phyloP scores from a whole-genome alignment of 768 basidiomycete species.

The Boletus vermiculosoides region DNA sequence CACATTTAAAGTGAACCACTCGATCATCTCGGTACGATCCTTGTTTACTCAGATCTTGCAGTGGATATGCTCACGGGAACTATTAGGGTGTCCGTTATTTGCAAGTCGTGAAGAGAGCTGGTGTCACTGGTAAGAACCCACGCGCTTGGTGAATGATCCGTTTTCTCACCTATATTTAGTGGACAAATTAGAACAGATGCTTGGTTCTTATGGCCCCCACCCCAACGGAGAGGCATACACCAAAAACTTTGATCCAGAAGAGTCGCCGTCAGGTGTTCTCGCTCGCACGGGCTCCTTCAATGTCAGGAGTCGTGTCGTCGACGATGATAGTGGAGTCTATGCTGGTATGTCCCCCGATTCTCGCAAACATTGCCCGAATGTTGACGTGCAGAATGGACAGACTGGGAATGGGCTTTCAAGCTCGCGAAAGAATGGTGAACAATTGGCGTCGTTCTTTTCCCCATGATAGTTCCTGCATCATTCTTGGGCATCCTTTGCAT shows the following conservation, averaged over 20 bases:
- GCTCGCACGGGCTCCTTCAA: constrained; percentile 78
- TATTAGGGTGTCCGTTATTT: constrained; percentile 77
- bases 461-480: constrained; percentile 21
- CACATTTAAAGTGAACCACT: constrained; percentile 84
- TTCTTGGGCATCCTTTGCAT: constrained; percentile 32
- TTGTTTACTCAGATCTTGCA: background rate
- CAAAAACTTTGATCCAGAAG: constrained; percentile 76
- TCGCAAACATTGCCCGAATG: background rate
- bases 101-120: constrained; percentile 82
- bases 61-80: constrained; percentile 21
- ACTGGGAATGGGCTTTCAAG: constrained; percentile 78
- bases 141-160: background rate
- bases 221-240: constrained; percentile 61
- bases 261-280: constrained; percentile 74
- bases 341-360: constrained; percentile 54
- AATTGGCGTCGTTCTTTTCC: constrained; percentile 4
- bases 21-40: constrained; percentile 71
- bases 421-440: constrained; percentile 87
- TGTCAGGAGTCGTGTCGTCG: constrained; percentile 80
- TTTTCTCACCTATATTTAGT: constrained; percentile 44
- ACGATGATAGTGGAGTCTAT: constrained; percentile 83
- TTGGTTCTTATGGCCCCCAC: constrained; percentile 87
- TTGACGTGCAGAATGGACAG: constrained; percentile 19
- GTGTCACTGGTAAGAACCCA: constrained; percentile 59
- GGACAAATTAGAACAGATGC: constrained; percentile 91